phyloP scores from a whole-genome alignment of 805 yeast species.

The Teunomyces cretensis region DNA sequence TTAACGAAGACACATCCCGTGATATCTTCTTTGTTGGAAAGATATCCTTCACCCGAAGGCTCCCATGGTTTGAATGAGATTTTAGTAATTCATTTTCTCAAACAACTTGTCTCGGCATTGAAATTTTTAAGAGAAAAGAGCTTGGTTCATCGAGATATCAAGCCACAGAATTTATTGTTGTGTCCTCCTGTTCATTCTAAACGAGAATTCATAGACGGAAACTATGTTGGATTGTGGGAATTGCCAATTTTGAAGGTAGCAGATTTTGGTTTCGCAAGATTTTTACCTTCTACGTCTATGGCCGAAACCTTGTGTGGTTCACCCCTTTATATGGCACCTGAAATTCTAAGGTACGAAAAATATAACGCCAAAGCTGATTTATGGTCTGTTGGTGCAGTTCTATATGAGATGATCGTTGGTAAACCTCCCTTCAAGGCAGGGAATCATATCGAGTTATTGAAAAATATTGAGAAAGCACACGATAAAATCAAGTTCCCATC shows the following conservation, averaged over 20 bases:
- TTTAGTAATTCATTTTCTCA: conserved; percentile 77
- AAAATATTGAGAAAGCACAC: conserved; percentile 79
- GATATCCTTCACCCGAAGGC: conserved; percentile 80
- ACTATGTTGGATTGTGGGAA: conserved; percentile 80
- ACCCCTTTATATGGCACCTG: conserved; percentile 98
- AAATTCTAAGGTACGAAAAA: conserved; percentile 88
- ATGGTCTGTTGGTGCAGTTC: conserved; percentile 97
- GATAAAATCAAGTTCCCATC: conserved; percentile 79
- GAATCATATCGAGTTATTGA: conserved; percentile 85
- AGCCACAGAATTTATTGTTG: conserved; percentile 84
- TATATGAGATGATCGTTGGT: conserved; percentile 95
- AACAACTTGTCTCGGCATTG: conserved; percentile 83
- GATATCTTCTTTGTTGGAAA: conserved; percentile 68
- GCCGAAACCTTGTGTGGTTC: conserved; percentile 98
- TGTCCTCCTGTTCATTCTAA: conserved; percentile 77
- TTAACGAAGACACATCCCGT: conserved; percentile 74
- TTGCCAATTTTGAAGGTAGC: conserved; percentile 91
- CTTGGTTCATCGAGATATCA: conserved; percentile 91
- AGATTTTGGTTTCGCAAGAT: conserved; percentile 96
- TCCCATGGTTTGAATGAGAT: conserved; percentile 78
- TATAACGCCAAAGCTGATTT: conserved; percentile 96
- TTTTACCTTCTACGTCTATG: conserved; percentile 87
- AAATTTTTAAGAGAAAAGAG: conserved; percentile 78
- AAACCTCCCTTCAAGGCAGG: conserved; percentile 93
- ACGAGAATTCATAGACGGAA: conserved; percentile 52